Evolutionary conservation across 148 eudicot species (phyloP).

Genomic region (Arctostaphylos glauca): DNA sequence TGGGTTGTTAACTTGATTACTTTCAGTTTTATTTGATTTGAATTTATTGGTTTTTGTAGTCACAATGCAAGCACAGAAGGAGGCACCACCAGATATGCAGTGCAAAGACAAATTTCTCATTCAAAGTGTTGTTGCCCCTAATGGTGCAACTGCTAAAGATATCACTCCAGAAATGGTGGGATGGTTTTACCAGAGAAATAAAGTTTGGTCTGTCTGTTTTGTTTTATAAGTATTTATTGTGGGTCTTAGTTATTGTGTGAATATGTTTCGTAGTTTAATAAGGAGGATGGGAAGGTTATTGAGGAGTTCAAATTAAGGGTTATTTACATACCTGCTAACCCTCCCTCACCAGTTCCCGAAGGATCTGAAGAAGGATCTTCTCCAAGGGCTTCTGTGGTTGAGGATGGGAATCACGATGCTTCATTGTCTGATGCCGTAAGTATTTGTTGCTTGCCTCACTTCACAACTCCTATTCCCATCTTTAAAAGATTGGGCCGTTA

Average conservation of each 20-base stretch:
- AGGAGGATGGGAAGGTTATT: conserved; percentile 61
- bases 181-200: not conserved
- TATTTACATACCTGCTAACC: conserved; percentile 72
- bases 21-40: conserved; percentile 10
- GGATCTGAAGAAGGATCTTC: conserved; percentile 90
- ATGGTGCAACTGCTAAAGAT: conserved; percentile 56
- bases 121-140: conserved; percentile 67
- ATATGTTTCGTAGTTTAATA: conserved; percentile 52
- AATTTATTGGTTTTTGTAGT: conserved; percentile 35
- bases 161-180: conserved; percentile 62
- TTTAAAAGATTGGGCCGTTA: not conserved
- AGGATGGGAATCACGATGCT: conserved; percentile 49
- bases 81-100: conserved; percentile 77
- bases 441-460: not conserved
- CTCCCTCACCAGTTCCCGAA: conserved; percentile 95
- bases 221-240: not conserved
- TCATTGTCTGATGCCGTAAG: conserved; percentile 60
- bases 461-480: not conserved
- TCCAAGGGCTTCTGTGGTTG: conserved; percentile 48
- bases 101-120: conserved; percentile 88
- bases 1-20: not conserved
- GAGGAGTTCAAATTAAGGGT: conserved; percentile 82
- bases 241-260: conserved; percentile 20
- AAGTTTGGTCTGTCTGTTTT: not conserved
- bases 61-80: conserved; percentile 89